Evolutionary conservation across 768 basidiomycete genomes (phyloP), one percentile per base, ranked within the genome.

Genomic region (Pilatotrama ljubarskyi): DNA sequence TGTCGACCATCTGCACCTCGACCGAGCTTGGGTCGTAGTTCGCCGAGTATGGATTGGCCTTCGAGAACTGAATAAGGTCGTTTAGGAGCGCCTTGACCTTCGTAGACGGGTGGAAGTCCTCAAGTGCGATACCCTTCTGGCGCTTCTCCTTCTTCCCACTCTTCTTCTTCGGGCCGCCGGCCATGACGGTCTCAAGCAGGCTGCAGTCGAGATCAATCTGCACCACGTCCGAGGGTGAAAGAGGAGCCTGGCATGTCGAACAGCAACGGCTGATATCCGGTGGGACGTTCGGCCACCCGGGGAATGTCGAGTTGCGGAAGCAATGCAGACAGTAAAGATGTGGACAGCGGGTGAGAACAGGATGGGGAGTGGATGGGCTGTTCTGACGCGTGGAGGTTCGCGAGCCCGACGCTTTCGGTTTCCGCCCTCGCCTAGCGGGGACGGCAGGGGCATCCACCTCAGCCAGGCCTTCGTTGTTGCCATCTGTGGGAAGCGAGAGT

Each of bases 281-380:
- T 18, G 80, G 64, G 41, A 87, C 81, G 61, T 87, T 84, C 1
- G 94, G 91, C 89, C 91, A 98, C 24, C 83, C 85, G 22, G 92
- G 82, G 63, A 82, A 91, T 41, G 94, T 83, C n/a, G 82, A 83
- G 62, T 80, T 76, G 40, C 88, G 85, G 81, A 94, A 98, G 74
- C 97, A 99, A 25, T 77, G 77, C 10, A 87, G 67, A 75, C 97
- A 99, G 73, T 91, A 98, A 29, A 98, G 80, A 72, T 99, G 97
- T 68, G 94, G 91, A 72, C 97, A 99, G 62, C 90, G 85, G 13
- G 97, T 97, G 69, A 99, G 74, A 52, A 98, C 76, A 0, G 88
- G 84, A 24, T 82, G 84, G 2, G 82, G 80, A 2, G 73, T 74
- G 48, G 80, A 77, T 3, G 91, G 91, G 67, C 90, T 92, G 64